A percentile compares a stretch with the other conserved stretches of the same genome.
Conservation (phyloP, 352 stramenopile species). For the Phytophthora rubi region DNA sequence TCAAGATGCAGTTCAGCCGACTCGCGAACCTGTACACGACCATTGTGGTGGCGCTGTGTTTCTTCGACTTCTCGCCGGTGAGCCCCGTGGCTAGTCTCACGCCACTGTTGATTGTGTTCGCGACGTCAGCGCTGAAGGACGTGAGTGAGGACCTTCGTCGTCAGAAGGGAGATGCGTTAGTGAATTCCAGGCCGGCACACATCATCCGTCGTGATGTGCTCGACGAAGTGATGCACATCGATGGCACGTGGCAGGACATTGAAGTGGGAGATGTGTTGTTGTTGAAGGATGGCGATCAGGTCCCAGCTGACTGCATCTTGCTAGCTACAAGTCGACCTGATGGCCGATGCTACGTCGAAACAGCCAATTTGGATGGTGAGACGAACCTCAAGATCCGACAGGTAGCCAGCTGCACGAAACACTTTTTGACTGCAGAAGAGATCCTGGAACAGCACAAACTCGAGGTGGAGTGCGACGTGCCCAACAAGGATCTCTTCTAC, state of each 20-base stretch:
- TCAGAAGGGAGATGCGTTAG: conserved; percentile 75
- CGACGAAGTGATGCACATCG: conserved; percentile 67
- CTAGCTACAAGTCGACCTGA: conserved; percentile 77
- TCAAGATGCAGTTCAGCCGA: conserved; percentile 92
- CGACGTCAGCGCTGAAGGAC: conserved; percentile 88
- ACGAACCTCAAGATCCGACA: conserved; percentile 91
- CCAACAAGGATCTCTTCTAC: conserved; percentile 89
- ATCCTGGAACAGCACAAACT: conserved; percentile 75
- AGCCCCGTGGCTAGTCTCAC: conserved; percentile 85
- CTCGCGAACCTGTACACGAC: conserved; percentile 91
- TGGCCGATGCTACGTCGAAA: conserved; percentile 87
- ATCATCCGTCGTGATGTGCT: conserved; percentile 71
- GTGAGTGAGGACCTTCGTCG: conserved; percentile 83
- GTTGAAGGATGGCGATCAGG: conserved; percentile 82
- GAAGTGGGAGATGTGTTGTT: conserved; percentile 85
- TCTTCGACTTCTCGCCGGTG: conserved; percentile 89
- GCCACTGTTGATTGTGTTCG: conserved; percentile 88
- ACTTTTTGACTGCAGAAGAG: conserved; percentile 74
- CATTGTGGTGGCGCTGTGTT: conserved; percentile 90
- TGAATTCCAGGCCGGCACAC: conserved; percentile 81
- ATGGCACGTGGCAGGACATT: conserved; percentile 86
- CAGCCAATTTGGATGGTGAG: conserved; percentile 87
- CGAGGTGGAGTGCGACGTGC: conserved; percentile 79
- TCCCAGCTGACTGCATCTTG: conserved; percentile 84
- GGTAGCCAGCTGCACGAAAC: conserved; percentile 77